phyloP scores from a whole-genome alignment of 371 early-diverging fungal species.

The Amoeboaphelidium protococcarum region DNA sequence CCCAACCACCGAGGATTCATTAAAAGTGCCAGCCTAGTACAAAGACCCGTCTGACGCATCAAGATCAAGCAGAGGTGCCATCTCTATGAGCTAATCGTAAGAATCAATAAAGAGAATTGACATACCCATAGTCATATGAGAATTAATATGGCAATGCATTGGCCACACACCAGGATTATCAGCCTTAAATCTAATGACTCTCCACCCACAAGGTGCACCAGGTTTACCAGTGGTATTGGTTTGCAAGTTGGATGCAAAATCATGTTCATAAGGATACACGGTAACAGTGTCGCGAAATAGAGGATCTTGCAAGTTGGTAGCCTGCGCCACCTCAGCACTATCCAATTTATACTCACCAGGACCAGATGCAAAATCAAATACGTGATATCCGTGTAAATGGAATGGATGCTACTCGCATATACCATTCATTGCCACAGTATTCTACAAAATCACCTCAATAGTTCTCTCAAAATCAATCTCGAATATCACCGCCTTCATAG shows the following conservation, averaged over 20 bases:
- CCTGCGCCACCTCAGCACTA: no score
- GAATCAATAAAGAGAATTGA: no score
- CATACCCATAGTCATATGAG: conserved; percentile 34
- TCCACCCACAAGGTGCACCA: conserved; percentile 17
- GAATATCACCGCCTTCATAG: neutral
- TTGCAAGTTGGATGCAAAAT: no score
- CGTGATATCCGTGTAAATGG: neutral
- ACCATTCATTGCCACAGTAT: neutral
- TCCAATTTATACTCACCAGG: neutral
- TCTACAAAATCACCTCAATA: neutral
- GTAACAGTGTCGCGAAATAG: neutral
- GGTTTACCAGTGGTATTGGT: neutral
- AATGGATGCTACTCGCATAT: neutral
- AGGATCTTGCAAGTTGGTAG: no score
- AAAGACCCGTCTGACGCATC: no score
- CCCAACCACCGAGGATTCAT: no score
- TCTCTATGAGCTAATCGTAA: no score
- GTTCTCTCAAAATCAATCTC: neutral
- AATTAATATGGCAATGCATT: conserved; percentile 55
- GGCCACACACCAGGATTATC: conserved; percentile 52
- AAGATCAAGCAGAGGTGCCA: no score
- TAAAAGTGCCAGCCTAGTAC: no score
- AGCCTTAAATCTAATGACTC: conserved; percentile 33
- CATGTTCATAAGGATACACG: neutral
- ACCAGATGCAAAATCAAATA: neutral